Evolutionary conservation across 371 early-diverging fungal species (phyloP), one percentile per base, ranked within the genome.

Genomic region (Mortierella sp.): DNA sequence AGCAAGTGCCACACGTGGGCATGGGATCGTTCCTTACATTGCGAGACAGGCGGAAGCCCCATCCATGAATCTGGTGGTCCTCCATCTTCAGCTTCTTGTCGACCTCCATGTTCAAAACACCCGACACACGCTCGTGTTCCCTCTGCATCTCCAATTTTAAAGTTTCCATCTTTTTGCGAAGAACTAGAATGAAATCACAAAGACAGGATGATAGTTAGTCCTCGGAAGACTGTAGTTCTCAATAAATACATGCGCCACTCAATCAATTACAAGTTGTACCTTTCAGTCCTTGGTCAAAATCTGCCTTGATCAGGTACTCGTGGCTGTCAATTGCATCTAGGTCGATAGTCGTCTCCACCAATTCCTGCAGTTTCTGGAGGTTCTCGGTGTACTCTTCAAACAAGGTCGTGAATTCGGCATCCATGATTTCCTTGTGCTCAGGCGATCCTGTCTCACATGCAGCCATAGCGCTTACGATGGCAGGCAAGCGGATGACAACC

Each of bases 31-130:
- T 47, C 44, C 84, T 81, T 91, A 94, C 95, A n/a, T 91, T 91
- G 76, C 97, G 91, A 38, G 96, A 93, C 8, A 98, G 89, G 16
- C 98, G 93, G 79, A 99, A 91, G 81, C 98, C 97, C 89, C 98
- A 92, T 21, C 99, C 99, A 70, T 95, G 95, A 11, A 92, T 83
- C 42, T 91, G 81, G 77, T 94, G 94, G 65, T 95, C 94, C 75
- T 99, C 99, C 70, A 98, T 90, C 82, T 97, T 97, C 48, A 98
- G 90, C 81, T 97, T 97, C 80, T 97, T 97, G 24, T 96, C 95
- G 13, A 92, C 88, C 65, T 98, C 98, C 80, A 97, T 79, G 19
- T 91, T 89, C 44, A 99, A 88, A 7, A 92, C 92, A 0, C 88
- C 84, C 2, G 95, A 95, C 8, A 90, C 96, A 63, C 89, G 82